These are phyloP conservation scores for Salix suchowensis DNA, from an alignment of 345 rosid genomes.

Conservation along the genomic window DNA sequence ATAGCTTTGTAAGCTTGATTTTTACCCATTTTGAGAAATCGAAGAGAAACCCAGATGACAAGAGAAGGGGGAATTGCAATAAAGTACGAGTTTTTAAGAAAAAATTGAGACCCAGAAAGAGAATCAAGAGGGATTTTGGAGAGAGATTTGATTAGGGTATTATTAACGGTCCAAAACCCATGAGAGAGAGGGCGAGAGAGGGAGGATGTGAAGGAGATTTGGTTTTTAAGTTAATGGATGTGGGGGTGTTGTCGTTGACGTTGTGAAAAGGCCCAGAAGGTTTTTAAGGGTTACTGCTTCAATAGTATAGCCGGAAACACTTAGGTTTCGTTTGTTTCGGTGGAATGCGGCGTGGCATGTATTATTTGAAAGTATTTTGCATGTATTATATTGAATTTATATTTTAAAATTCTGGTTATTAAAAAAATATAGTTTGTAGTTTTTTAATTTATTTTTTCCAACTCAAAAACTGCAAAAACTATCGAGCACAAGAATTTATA, in stretches of 20 bases:
- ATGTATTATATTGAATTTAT: no score
- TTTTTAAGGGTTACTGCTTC: background rate
- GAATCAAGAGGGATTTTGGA: background rate
- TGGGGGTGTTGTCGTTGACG: background rate
- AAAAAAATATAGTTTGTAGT: no score
- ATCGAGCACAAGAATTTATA: no score
- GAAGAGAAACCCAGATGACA: conserved; percentile 12
- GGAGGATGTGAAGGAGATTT: background rate
- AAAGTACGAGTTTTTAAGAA: background rate
- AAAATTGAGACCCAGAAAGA: background rate
- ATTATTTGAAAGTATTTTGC: no score
- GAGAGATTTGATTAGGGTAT: conserved; percentile 9
- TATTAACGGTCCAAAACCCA: conserved; percentile 17
- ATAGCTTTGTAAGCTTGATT: conserved; percentile 98
- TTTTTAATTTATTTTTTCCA: no score
- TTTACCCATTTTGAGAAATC: conserved; percentile 69
- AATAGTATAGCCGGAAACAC: no score
- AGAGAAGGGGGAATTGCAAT: background rate
- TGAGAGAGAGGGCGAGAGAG: background rate
- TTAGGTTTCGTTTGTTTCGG: no score
- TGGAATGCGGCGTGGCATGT: no score
- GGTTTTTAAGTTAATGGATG: background rate
- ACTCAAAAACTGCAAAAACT: no score
- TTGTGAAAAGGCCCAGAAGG: background rate
- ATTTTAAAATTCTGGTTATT: no score